Evolutionary conservation across 306 rosid species (phyloP), one percentile per base, ranked within the genome.

Genomic region (Cicer chorassanicum): DNA sequence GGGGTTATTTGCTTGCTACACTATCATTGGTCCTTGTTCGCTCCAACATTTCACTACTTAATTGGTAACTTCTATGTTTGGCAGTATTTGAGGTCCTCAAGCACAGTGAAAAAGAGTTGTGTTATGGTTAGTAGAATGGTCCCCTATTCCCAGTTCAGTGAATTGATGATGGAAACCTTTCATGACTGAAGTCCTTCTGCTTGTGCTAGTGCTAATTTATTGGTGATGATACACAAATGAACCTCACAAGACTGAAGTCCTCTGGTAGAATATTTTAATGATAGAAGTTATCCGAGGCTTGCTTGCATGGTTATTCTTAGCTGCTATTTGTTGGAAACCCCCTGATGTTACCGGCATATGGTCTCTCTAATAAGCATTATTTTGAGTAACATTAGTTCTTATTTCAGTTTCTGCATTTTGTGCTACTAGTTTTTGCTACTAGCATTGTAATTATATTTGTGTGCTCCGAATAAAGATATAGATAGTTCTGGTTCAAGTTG

Each of bases 161-260:
- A 21, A 55, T 57, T 57, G 15, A 29, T 57, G 15, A 29, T 57
- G 64, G 39, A 24, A 24, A 24, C 41, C 64, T 29, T 42, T 1
- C 9, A 36, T 34, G 66, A 13, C 18, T 36, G 43, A 36, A 60
- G 42, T 12, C 44, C 65, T 60, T 60, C 11, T 60, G 44, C 11
- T 7, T 36, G 19, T 34, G 65, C 65, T 12, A 60, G 65, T 60
- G 43, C 10, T 60, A 60, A 59, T 59, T 16, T 29, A 11, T 59
- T 29, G 65, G 65, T 10, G 4, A 56, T 34, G 42, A 60, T 60
- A 60, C 19, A 7, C 42, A 60, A 60, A 60, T 60, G 65, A 60
- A 36, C 44, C 44, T 34, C 19, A 36, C 66, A 36, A 42, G 11
- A 60, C 44, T 60, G 44, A 29, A 34, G 19, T 60, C 19, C 9